Evolutionary conservation across 2,329 filamentous ascomycete species (phyloP).

Genomic region (Leptodontidium sp.): DNA sequence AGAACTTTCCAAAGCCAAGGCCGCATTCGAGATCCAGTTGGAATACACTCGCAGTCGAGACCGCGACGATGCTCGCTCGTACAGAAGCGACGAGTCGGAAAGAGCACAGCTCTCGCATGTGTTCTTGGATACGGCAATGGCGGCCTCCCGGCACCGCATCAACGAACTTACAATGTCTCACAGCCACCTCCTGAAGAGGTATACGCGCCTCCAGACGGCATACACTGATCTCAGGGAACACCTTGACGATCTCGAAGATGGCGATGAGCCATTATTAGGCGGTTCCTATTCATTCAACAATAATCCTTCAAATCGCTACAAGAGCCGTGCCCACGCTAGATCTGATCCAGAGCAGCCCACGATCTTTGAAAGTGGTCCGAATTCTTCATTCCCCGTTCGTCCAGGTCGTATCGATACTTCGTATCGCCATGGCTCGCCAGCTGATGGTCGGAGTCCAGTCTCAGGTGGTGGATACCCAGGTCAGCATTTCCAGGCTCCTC

Average conservation of each 20-base stretch:
- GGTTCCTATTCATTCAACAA: conserved; percentile 1
- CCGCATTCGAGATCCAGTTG: conserved; percentile 58
- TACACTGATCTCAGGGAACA: conserved; percentile 49
- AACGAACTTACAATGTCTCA: conserved; percentile 60
- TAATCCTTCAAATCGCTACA: conserved; percentile 1
- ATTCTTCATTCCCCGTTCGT: background rate
- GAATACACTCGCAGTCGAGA: conserved; percentile 48
- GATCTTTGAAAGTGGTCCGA: conserved; percentile 7
- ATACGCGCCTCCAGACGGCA: conserved; percentile 58
- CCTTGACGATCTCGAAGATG: conserved; percentile 33
- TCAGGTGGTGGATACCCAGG: conserved; percentile 6
- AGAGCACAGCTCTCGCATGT: conserved; percentile 26
- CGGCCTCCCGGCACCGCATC: conserved; percentile 48
- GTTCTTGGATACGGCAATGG: conserved; percentile 36
- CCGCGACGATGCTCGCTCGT: conserved; percentile 43
- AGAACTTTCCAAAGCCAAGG: conserved; percentile 52
- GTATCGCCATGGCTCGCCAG: conserved; percentile 15
- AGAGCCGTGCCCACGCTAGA: conserved; percentile 14
- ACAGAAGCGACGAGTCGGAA: conserved; percentile 20
- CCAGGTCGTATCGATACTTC: conserved; percentile 6
- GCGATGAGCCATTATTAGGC: conserved; percentile 22
- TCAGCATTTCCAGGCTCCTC: conserved; percentile 23
- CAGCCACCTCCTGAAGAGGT: conserved; percentile 56
- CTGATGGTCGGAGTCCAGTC: conserved; percentile 17
- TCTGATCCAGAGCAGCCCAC: conserved; percentile 20